Evolutionary conservation across 768 basidiomycete species (phyloP), one percentile per base, ranked within the genome.

Genomic region (Xanthoconium stramineum): DNA sequence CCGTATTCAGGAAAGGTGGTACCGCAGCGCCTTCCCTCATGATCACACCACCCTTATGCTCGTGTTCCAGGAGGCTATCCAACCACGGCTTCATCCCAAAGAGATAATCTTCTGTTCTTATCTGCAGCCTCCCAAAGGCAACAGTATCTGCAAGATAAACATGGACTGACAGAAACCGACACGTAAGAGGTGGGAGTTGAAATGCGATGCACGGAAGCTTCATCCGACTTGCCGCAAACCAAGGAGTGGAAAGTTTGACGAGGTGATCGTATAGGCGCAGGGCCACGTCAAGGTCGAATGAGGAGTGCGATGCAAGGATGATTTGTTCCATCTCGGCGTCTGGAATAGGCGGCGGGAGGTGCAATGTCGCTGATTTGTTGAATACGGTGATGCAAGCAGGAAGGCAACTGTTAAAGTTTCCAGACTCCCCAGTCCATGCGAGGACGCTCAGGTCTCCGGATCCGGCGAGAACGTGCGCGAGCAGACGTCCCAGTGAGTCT

Each of bases 161-260:
- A 3, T 7, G 47, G 1, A 8, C 20, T 4, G 39, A 6, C 19
- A 3, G 6, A 8, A 40, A 33, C 14, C 36, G 17, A 5, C 9
- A 5, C 0, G 9, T 1, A 1, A 56, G 39, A 7, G 33, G 8
- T 6, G 47, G 36, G 40, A 56, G 56, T 40, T 47, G 12, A 20
- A 57, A 56, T 8, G 47, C 24, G 5, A 56, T 38, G 8, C 56
- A 57, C 1, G 54, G 42, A 15, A 56, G 56, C 17, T 38, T 56
- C 53, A 56, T 56, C 20, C 54, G 53, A 32, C 32, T 57, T 6
- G 20, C 56, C 17, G 54, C 20, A 6, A 56, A 56, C 47, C 29
- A 49, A 8, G 40, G 47, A 13, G 47, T 2, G 5, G 35, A 7
- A 19, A 57, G 54, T 8, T 42, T 17, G 8, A 13, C 12, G 19